Evolutionary conservation across 345 rosid species (phyloP).

Genomic region (Cardiospermum halicacabum): DNA sequence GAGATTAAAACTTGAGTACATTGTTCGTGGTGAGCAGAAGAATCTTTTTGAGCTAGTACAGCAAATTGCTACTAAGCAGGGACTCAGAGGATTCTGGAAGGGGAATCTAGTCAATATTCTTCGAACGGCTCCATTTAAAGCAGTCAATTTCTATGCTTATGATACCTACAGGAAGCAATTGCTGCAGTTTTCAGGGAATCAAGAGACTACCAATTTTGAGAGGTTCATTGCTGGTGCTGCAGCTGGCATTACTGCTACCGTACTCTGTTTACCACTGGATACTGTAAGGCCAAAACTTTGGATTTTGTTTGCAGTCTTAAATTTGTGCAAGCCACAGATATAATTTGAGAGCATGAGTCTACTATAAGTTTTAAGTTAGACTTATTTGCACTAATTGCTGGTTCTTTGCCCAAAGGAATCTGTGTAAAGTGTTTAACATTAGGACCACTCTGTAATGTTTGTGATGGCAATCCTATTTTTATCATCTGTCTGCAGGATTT

Average conservation of each 20-base stretch:
- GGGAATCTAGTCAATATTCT: slow-evolving; percentile 72
- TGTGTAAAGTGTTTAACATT: not conserved
- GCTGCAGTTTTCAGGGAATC: slow-evolving; percentile 48
- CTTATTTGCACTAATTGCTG: not conserved
- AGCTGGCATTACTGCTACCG: slow-evolving; percentile 67
- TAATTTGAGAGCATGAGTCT: too few species aligned
- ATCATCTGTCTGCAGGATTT: too few species aligned
- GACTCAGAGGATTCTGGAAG: slow-evolving; percentile 68
- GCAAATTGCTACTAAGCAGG: slow-evolving; percentile 55
- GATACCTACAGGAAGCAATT: slow-evolving; percentile 69
- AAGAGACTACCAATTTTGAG: slow-evolving; percentile 63
- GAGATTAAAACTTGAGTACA: slow-evolving; percentile 76
- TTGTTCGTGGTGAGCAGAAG: slow-evolving; percentile 63
- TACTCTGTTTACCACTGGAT: slow-evolving; percentile 71
- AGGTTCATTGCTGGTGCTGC: slow-evolving; percentile 76
- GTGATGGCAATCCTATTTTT: too few species aligned
- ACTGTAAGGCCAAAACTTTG: slow-evolving; percentile 38
- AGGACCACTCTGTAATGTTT: not conserved
- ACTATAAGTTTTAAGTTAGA: too few species aligned
- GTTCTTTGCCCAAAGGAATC: not conserved
- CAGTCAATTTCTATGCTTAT: slow-evolving; percentile 67
- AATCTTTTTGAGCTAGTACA: slow-evolving; percentile 43
- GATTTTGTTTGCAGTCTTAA: not conserved
- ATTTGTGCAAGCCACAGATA: too few species aligned
- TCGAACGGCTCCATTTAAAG: slow-evolving; percentile 74